A percentile compares a stretch with the other conserved stretches of the same genome.
Conservation (phyloP, 306 rosid species). For the Boehmeria nivea region DNA sequence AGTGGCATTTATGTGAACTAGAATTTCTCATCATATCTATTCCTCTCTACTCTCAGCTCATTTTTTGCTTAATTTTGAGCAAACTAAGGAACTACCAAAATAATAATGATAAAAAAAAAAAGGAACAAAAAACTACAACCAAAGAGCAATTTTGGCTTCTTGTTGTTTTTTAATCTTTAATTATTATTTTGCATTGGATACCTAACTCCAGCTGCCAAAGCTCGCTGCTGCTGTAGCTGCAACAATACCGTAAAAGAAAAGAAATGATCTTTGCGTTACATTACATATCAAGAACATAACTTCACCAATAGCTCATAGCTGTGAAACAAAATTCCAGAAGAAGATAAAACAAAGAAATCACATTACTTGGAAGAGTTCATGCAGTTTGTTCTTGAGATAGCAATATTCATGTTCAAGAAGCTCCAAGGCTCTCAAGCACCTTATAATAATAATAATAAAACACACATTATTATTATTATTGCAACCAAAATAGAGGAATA, state of each 20-base stretch:
- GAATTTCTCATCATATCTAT: too few relatives aligned
- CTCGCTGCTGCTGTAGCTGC: constrained; percentile 82
- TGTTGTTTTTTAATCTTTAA: background rate
- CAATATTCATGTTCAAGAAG: constrained; percentile 87
- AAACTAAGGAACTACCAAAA: too few relatives aligned
- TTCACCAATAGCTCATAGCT: background rate
- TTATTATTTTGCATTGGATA: constrained; percentile 57
- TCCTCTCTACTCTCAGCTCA: background rate
- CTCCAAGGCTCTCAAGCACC: constrained; percentile 86
- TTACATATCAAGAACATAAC: background rate
- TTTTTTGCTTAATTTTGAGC: background rate
- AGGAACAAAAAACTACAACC: background rate
- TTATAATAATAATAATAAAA: constrained; percentile 5
- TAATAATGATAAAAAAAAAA: too few relatives aligned
- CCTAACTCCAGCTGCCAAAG: constrained; percentile 76
- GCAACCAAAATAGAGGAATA: too few relatives aligned
- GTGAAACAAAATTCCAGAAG: background rate
- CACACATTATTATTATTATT: background rate
- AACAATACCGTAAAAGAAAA: background rate
- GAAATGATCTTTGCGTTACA: background rate
- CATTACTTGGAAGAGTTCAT: constrained; percentile 81
- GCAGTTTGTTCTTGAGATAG: constrained; percentile 86
- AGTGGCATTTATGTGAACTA: background rate
- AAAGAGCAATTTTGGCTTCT: background rate
- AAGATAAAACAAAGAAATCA: background rate